Base-by-base conservation (phyloP, 768 basidiomycete species). In the Rhodosporidiobolus odoratus region DNA sequence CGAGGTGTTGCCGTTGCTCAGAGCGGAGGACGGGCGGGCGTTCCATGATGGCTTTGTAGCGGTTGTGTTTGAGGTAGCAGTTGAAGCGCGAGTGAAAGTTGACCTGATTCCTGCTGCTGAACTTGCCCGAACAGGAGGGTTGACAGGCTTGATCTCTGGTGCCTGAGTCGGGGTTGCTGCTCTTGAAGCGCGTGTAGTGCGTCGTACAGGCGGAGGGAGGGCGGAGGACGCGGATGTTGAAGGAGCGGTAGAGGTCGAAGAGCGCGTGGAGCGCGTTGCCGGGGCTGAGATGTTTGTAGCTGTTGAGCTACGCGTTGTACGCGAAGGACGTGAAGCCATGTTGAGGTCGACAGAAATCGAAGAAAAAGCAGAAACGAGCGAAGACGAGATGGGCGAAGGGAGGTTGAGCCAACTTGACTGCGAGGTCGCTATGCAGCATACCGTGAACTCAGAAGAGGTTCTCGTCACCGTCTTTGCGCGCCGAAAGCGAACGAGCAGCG, bases 221-320 rank as follows among this genome's bases (percentile, higher is more conserved):
- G 16, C 5, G 5, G 32, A 12, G 13, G 41, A 25, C 23, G 62
- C 6, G 17, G 16, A 41, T 65, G 69, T 71, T 65, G 69, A 58
- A 0, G 35, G 41, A 65, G 35, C 3, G 16, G 58, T 54, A 7
- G 52, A 47, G 32, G 34, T 12, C 6, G 7, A 13, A 12, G n/a
- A 12, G 17, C 35, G 35, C 3, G 57, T 47, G 0, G 57, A 2
- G 27, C 57, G 45, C 0, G 47, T n/a, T 10, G 8, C 13, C 5
- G 50, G 27, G 9, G 58, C 25, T 1, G 34, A 7, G 1, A 53
- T 50, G 1, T 47, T 38, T 2, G 68, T 41, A 9, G 67, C 60
- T 40, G 58, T 38, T 17, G 69, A 70, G 69, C 63, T 70, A 9
- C 69, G 58, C 23, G 69, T 70, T 8, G 62, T 60, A 9, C 69